phyloP scores from a whole-genome alignment of 805 yeast species.

The Monosporozyma solicola region DNA sequence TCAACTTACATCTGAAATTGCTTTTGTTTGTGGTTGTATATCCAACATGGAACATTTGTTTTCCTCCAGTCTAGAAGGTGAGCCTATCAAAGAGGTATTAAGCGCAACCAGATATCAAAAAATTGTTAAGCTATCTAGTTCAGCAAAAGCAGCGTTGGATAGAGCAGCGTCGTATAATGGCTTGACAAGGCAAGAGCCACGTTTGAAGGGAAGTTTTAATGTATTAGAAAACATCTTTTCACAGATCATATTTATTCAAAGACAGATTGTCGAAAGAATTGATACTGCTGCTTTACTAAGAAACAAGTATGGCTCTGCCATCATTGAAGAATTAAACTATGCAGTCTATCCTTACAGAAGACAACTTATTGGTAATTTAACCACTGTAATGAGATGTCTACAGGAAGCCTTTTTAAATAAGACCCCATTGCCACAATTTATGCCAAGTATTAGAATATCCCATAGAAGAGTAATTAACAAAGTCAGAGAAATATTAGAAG shows the following conservation, averaged over 20 bases:
- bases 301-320: slow-evolving; percentile 37
- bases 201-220: slow-evolving; percentile 38
- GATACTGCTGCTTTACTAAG: slow-evolving; percentile 38
- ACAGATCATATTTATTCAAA: slow-evolving; percentile 38
- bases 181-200: slow-evolving; percentile 38
- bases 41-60: slow-evolving; percentile 33
- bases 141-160: slow-evolving; percentile 32
- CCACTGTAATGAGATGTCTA: slow-evolving; percentile 34
- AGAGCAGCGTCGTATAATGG: slow-evolving; percentile 36
- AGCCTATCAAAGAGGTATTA: slow-evolving; percentile 19
- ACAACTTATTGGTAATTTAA: slow-evolving; percentile 36
- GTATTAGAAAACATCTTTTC: slow-evolving; percentile 33
- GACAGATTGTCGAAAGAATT: slow-evolving; percentile 40
- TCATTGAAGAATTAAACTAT: slow-evolving; percentile 36
- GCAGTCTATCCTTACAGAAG: slow-evolving; percentile 37
- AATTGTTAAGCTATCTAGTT: slow-evolving; percentile 29
- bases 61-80: slow-evolving; percentile 36
- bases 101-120: slow-evolving; percentile 26
- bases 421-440: slow-evolving; percentile 41
- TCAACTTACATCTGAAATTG: slow-evolving; percentile 35
- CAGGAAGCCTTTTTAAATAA: slow-evolving; percentile 37
- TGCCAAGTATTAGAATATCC: slow-evolving; percentile 42
- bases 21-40: slow-evolving; percentile 33
- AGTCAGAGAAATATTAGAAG: slow-evolving; percentile 32
- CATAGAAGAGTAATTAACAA: slow-evolving; percentile 38